Conservation (phyloP, 208 protist species). For the Trypanosoma theileri region DNA sequence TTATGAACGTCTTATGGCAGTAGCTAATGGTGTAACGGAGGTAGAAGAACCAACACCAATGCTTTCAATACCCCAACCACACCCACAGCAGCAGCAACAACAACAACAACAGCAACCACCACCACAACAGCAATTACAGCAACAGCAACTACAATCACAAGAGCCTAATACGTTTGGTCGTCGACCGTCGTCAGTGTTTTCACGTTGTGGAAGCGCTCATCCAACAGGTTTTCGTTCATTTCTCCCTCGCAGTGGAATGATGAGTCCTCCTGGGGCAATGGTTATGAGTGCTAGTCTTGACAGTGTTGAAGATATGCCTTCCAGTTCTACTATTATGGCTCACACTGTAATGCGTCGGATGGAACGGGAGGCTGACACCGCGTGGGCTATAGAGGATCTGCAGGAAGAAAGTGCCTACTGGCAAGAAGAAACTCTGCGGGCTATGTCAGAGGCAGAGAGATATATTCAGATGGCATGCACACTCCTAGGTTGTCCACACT, state of each 20-base stretch:
- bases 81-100: conserved; percentile 3
- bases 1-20: conserved; percentile 1
- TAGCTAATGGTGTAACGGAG: not conserved
- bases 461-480: conserved; percentile 20
- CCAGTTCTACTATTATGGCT: conserved; percentile 1
- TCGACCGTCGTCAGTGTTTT: conserved; percentile 22
- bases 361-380: conserved; percentile 10
- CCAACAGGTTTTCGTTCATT: not conserved
- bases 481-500: not conserved
- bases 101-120: conserved; percentile 2
- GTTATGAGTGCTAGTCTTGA: conserved; percentile 11
- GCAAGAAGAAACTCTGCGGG: conserved; percentile 25
- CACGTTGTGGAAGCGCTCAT: conserved; percentile 3
- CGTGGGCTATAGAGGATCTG: conserved; percentile 19
- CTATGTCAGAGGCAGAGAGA: conserved; percentile 17
- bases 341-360: not conserved
- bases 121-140: not conserved
- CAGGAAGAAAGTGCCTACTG: conserved; percentile 25
- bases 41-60: conserved; percentile 4
- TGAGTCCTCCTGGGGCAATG: not conserved
- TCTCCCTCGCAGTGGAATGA: not conserved
- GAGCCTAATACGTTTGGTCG: conserved; percentile 15
- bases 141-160: not conserved
- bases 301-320: conserved; percentile 18
- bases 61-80: conserved; percentile 7